A percentile compares a stretch with the other conserved stretches of the same genome.
Evolutionary conservation across 345 rosid genomes (phyloP).

Genomic region (Hibiscus mutabilis): DNA sequence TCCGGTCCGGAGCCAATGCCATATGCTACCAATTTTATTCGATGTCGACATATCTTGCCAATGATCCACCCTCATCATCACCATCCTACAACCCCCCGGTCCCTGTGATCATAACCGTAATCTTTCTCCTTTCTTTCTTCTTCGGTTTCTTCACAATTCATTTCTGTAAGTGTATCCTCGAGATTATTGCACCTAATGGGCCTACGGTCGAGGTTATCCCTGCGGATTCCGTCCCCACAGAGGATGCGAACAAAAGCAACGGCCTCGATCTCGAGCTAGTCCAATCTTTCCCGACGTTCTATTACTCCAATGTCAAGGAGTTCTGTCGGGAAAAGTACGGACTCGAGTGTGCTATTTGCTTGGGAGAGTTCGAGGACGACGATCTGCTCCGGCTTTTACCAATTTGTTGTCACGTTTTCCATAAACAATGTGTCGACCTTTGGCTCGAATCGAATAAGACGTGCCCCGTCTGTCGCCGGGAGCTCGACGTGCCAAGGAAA

Average conservation of each 20-base stretch:
- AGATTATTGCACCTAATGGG: conserved; percentile 20
- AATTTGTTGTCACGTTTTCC: conserved; percentile 72
- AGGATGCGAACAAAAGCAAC: neutral
- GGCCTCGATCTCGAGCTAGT: conserved; percentile 61
- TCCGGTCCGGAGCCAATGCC: neutral
- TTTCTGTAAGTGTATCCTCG: conserved; percentile 55
- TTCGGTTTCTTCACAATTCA: conserved; percentile 57
- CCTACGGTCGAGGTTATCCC: neutral
- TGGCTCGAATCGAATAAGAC: conserved; percentile 71
- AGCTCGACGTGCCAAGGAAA: conserved; percentile 55
- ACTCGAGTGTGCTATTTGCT: conserved; percentile 80
- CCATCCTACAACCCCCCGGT: conserved; percentile 32
- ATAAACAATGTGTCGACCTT: conserved; percentile 75
- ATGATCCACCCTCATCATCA: neutral
- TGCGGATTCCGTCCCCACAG: neutral
- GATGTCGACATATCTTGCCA: conserved; percentile 31
- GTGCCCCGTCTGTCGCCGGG: conserved; percentile 79
- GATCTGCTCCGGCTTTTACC: conserved; percentile 61
- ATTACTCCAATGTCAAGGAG: conserved; percentile 60
- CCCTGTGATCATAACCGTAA: conserved; percentile 43
- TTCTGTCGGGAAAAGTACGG: conserved; percentile 51
- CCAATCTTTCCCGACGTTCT: conserved; percentile 54
- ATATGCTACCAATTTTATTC: conserved; percentile 5
- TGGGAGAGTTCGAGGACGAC: conserved; percentile 58
- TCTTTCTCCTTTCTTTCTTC: conserved; percentile 57